Evolutionary conservation across 164 flowering plant genomes (phyloP).

Genomic region (Euptelea pleiosperma): DNA sequence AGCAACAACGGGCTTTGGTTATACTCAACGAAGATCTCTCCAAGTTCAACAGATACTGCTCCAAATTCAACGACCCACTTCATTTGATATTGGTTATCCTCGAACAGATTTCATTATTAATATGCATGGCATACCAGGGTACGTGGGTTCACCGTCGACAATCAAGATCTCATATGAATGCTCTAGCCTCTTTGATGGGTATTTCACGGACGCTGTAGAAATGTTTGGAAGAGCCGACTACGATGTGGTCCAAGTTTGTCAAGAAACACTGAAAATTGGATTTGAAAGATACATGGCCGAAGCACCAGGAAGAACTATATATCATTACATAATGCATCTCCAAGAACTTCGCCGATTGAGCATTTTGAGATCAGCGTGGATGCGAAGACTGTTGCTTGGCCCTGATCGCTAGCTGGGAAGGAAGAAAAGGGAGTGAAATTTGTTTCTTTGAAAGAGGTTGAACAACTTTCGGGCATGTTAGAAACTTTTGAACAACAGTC

Average conservation of each 20-base stretch:
- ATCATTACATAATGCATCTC: conserved; percentile 14
- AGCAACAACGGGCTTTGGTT: background rate
- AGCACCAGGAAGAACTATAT: conserved; percentile 13
- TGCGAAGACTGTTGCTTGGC: conserved; percentile 9
- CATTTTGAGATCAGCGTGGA: conserved; percentile 16
- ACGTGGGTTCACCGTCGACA: background rate
- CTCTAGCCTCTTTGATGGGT: conserved; percentile 21
- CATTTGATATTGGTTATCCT: background rate
- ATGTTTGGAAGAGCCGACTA: conserved; percentile 23
- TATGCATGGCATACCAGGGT: background rate
- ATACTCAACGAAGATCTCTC: background rate
- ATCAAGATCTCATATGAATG: conserved; percentile 5
- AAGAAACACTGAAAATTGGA: conserved; percentile 19
- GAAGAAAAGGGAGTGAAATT: no score
- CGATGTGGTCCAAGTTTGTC: background rate
- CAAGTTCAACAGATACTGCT: background rate
- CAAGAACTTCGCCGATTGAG: conserved; percentile 27
- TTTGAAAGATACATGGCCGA: conserved; percentile 22
- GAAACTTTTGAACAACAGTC: no score
- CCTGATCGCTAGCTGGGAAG: background rate
- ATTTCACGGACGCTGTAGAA: conserved; percentile 13
- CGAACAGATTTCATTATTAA: background rate
- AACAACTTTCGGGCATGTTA: no score
- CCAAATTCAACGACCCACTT: background rate
- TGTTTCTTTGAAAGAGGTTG: no score